A percentile compares a stretch with the other conserved stretches of the same genome.
These are phyloP conservation scores for Eremomyces bilateralis DNA, from an alignment of 495 filamentous ascomycete species.

Conservation along the genomic window DNA sequence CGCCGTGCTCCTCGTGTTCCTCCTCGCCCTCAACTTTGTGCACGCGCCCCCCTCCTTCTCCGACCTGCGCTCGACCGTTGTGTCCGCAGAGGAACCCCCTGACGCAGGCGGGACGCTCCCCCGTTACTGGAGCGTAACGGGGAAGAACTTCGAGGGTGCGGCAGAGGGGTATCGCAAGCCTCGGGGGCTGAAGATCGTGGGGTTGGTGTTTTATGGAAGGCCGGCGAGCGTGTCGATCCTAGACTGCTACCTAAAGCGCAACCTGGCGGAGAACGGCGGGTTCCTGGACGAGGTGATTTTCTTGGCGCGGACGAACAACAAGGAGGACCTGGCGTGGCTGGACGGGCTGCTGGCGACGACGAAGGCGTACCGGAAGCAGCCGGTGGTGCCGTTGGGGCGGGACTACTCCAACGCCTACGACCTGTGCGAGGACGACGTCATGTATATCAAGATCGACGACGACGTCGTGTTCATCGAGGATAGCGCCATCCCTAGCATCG, in stretches of 20 bases:
- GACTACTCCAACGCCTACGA: slow-evolving; percentile 1
- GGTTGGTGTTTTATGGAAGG: slow-evolving; percentile 27
- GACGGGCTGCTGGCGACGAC: slow-evolving; percentile 13
- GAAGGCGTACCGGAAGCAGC: slow-evolving; percentile 8
- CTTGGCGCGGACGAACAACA: slow-evolving; percentile 26
- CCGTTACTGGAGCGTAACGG: background rate
- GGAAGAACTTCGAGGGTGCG: background rate
- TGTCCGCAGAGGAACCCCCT: background rate
- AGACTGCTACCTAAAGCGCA: slow-evolving; percentile 32
- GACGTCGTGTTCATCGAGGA: slow-evolving; percentile 31
- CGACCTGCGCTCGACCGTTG: background rate
- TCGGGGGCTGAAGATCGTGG: slow-evolving; percentile 17
- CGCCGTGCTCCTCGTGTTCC: too few relatives aligned
- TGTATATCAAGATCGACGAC: slow-evolving; percentile 35
- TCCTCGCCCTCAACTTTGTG: too few relatives aligned
- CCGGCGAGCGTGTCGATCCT: slow-evolving; percentile 26
- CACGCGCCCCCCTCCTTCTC: background rate
- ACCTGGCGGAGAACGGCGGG: slow-evolving; percentile 28
- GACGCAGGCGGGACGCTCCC: background rate
- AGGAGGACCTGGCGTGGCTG: slow-evolving; percentile 26
- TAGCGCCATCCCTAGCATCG: slow-evolving; percentile 27
- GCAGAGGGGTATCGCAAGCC: background rate
- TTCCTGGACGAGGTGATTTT: slow-evolving; percentile 32
- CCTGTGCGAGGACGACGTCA: slow-evolving; percentile 17
- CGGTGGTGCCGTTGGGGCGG: background rate